phyloP scores from a whole-genome alignment of 2,329 filamentous ascomycete species.

The Aureobasidium sp. region DNA sequence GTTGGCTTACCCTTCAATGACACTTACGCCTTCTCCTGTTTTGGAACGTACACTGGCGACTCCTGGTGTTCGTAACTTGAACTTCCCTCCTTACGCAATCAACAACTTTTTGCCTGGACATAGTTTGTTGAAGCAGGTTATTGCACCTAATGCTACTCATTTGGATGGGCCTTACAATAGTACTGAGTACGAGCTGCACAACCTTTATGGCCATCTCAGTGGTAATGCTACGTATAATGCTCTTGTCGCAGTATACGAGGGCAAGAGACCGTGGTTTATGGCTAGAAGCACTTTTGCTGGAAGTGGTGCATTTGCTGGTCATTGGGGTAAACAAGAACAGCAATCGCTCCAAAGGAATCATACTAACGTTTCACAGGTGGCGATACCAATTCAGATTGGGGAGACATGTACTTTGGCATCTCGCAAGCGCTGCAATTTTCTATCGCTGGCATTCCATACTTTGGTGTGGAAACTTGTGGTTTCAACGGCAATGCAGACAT shows the following conservation, averaged over 20 bases:
- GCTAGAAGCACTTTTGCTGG: conserved; percentile 25
- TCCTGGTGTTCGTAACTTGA: conserved; percentile 28
- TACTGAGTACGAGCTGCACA: conserved; percentile 31
- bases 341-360: not conserved
- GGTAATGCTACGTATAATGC: conserved; percentile 28
- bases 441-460: conserved; percentile 30
- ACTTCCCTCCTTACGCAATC: conserved; percentile 30
- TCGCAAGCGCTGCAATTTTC: conserved; percentile 28
- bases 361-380: conserved; percentile 17
- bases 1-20: conserved; percentile 24
- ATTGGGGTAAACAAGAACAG: conserved; percentile 18
- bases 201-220: conserved; percentile 28
- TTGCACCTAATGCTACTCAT: conserved; percentile 29
- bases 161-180: conserved; percentile 28
- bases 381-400: conserved; percentile 24
- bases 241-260: conserved; percentile 18
- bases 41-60: conserved; percentile 26
- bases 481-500: conserved; percentile 29
- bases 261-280: conserved; percentile 24
- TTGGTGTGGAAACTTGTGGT: conserved; percentile 30
- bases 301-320: conserved; percentile 22
- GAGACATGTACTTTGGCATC: conserved; percentile 31
- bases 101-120: conserved; percentile 29
- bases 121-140: conserved; percentile 26
- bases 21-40: conserved; percentile 22